Evolutionary conservation across 2,329 filamentous ascomycete species (phyloP), one percentile per base, ranked within the genome.

Genomic region (Clonostachys chloroleuca): DNA sequence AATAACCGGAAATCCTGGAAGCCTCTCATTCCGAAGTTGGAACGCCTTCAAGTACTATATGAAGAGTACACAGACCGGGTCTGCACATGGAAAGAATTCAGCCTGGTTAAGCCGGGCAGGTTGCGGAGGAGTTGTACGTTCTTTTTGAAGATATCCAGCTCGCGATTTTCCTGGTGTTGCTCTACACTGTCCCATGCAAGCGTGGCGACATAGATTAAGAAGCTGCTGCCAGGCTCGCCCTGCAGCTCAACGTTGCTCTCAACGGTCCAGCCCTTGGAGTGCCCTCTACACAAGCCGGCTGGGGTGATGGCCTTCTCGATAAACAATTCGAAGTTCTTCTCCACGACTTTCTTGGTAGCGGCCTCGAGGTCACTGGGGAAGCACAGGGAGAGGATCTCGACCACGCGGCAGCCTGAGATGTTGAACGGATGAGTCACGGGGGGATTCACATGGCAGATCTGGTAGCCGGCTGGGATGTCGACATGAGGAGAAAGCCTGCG

Each of bases 161-260:
- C 61, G 2, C 64, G 54, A 49, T 64, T 71, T 44, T 56, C 55
- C 48, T 56, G 48, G 42, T 72, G 69, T 30, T 62, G 62, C 36
- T 70, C 63, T 2, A 68, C 52, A 34, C 63, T 68, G 0, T 62
- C 54, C 68, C 68, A 72, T 1, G 65, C 66, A 12, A 71, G 58
- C 3, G 68, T 54, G 0, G 51, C 55, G 1, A 50, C 44, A 2
- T 62, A 47, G 46, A 63, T 44, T 6, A 49, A 57, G 0, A 59
- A 60, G 2, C 53, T 54, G 36, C 58, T 56, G 3, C 44, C 34
- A 13, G 54, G 47, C 48, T 64, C 50, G 35, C 61, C 56, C 42
- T 52, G 53, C 3, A 65, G 41, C 2, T 61, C 51, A 6, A 65
- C 56, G 42, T 68, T 58, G 3, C 56, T 56, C 43, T 67, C 64